phyloP scores from a whole-genome alignment of 768 basidiomycete genomes.

The Naganishia kalamii region DNA sequence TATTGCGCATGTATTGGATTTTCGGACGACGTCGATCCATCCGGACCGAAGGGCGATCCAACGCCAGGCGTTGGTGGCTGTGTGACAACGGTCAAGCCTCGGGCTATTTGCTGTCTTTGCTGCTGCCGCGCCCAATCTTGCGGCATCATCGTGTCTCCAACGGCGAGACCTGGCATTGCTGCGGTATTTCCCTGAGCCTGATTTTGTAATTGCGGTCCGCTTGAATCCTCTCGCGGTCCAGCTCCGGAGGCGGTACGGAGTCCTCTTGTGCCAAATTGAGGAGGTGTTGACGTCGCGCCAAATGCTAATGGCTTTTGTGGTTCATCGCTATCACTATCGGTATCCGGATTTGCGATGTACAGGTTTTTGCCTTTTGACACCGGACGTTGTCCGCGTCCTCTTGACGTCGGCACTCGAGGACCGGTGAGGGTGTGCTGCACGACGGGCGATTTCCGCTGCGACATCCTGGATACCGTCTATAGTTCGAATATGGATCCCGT shows the following conservation, averaged over 20 bases:
- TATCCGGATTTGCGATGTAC: slow-evolving; percentile 8
- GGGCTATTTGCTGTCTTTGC: slow-evolving; percentile 8
- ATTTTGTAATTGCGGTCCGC: neutral
- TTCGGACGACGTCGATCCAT: neutral
- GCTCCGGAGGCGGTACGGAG: no score
- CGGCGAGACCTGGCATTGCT: neutral
- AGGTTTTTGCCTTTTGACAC: neutral
- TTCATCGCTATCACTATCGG: slow-evolving; percentile 7
- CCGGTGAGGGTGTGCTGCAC: slow-evolving; percentile 5
- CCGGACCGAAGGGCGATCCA: neutral
- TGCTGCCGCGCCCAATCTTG: slow-evolving; percentile 10
- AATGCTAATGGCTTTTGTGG: neutral
- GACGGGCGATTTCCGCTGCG: slow-evolving; percentile 12
- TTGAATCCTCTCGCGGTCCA: neutral
- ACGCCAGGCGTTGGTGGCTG: slow-evolving; percentile 1
- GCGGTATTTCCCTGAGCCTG: neutral
- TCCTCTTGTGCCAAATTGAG: neutral
- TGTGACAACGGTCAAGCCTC: slow-evolving; percentile 6
- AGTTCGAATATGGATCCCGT: no score
- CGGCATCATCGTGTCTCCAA: neutral
- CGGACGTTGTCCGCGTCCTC: slow-evolving; percentile 2
- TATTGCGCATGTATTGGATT: neutral
- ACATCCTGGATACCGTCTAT: neutral
- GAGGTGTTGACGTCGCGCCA: neutral
- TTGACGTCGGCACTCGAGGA: slow-evolving; percentile 7